These are phyloP conservation scores for Tricholoma saponaceum DNA, from an alignment of 768 basidiomycete species.

Conservation along the genomic window DNA sequence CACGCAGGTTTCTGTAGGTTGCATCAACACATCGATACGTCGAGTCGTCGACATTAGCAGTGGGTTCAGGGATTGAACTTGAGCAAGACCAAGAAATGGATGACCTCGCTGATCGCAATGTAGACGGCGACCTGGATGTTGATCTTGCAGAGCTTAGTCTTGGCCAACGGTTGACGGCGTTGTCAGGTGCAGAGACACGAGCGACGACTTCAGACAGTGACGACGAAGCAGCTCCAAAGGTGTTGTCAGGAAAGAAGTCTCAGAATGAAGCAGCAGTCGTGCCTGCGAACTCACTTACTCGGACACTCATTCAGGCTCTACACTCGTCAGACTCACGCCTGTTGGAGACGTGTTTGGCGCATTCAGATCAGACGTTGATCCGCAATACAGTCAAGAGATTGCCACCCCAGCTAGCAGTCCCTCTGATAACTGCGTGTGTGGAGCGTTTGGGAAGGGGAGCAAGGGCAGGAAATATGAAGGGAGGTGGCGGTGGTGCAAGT, in stretches of 20 bases:
- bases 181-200: slow-evolving; percentile 49
- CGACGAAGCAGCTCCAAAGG: slow-evolving; percentile 27
- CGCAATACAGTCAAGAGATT: slow-evolving; percentile 83
- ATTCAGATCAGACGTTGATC: slow-evolving; percentile 79
- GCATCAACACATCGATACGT: slow-evolving; percentile 61
- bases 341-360: slow-evolving; percentile 80
- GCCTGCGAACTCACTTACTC: slow-evolving; percentile 84
- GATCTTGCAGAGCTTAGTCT: slow-evolving; percentile 89
- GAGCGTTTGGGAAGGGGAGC: slow-evolving; percentile 81
- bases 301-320: slow-evolving; percentile 92
- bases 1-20: slow-evolving; percentile 26
- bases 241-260: slow-evolving; percentile 26
- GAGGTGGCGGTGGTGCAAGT: slow-evolving; percentile 75
- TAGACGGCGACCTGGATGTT: slow-evolving; percentile 73
- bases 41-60: slow-evolving; percentile 56
- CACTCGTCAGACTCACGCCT: slow-evolving; percentile 91
- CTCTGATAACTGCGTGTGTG: slow-evolving; percentile 82
- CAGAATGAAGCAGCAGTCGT: slow-evolving; percentile 37
- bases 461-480: slow-evolving; percentile 68
- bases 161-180: slow-evolving; percentile 81
- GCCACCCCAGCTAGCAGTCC: slow-evolving; percentile 83
- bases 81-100: slow-evolving; percentile 57
- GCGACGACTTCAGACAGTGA: slow-evolving; percentile 47
- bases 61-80: slow-evolving; percentile 63
- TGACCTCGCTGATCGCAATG: slow-evolving; percentile 42